Conservation (phyloP, 2,329 filamentous ascomycete genomes). For the Penicillium sp. region DNA sequence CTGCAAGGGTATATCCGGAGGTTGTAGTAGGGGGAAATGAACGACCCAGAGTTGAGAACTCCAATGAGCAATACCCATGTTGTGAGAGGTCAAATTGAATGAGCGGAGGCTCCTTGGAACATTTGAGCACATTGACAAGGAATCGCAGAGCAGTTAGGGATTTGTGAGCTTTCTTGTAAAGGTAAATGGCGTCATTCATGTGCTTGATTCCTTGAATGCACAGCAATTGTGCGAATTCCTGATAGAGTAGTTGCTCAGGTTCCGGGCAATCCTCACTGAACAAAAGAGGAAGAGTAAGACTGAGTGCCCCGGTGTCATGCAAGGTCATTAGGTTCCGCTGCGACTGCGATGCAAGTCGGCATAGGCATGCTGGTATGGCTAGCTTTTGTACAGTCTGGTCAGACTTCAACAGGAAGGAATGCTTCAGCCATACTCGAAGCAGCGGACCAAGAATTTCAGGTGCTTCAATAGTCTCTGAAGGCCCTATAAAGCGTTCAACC, state of each 20-base stretch:
- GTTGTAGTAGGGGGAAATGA: slow-evolving; percentile 80
- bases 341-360: slow-evolving; percentile 63
- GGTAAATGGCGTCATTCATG: slow-evolving; percentile 80
- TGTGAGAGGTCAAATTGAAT: slow-evolving; percentile 93
- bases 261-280: slow-evolving; percentile 62
- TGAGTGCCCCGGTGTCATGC: slow-evolving; percentile 74
- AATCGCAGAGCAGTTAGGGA: slow-evolving; percentile 67
- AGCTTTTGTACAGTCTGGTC: slow-evolving; percentile 47
- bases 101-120: slow-evolving; percentile 77
- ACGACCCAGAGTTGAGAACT: slow-evolving; percentile 83
- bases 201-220: slow-evolving; percentile 79
- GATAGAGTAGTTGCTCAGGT: slow-evolving; percentile 63
- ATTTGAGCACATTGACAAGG: slow-evolving; percentile 72
- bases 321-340: slow-evolving; percentile 72
- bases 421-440: slow-evolving; percentile 59
- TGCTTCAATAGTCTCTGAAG: slow-evolving; percentile 49
- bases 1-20: slow-evolving; percentile 84
- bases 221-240: slow-evolving; percentile 67
- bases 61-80: slow-evolving; percentile 86
- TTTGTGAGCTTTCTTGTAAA: slow-evolving; percentile 64
- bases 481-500: slow-evolving; percentile 44
- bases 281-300: slow-evolving; percentile 66
- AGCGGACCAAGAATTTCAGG: slow-evolving; percentile 45
- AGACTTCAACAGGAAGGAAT: slow-evolving; percentile 58
- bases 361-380: slow-evolving; percentile 68